Evolutionary conservation across 495 filamentous ascomycete genomes (phyloP).

Genomic region (Opeltia flavorubescens): DNA sequence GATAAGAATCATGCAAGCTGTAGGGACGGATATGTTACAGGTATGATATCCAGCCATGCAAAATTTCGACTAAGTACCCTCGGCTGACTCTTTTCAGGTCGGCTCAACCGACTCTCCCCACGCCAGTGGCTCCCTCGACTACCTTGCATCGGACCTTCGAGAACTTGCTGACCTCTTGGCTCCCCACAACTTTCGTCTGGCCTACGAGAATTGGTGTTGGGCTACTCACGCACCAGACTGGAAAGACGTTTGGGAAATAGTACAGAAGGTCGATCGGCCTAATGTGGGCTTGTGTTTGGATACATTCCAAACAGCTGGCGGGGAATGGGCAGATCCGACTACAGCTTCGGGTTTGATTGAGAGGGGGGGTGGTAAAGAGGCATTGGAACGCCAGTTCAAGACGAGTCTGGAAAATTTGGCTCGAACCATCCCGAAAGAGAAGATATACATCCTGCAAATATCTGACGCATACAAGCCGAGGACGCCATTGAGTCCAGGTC

Average conservation of each 20-base stretch:
- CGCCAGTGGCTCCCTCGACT: conserved; percentile 31
- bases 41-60: conserved; percentile 18
- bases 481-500: conserved; percentile 32
- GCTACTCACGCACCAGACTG: conserved; percentile 55
- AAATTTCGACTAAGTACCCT: background rate
- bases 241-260: conserved; percentile 54
- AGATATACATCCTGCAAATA: conserved; percentile 66
- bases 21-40: conserved; percentile 63
- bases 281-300: conserved; percentile 72
- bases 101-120: conserved; percentile 53
- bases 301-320: conserved; percentile 66
- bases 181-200: conserved; percentile 40
- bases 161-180: conserved; percentile 51
- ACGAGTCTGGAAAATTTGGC: conserved; percentile 40
- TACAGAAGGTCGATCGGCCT: conserved; percentile 39
- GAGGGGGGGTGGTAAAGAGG: conserved; percentile 15
- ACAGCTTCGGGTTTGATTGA: conserved; percentile 47
- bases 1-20: conserved; percentile 58
- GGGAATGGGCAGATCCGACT: conserved; percentile 66
- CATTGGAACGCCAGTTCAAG: conserved; percentile 36
- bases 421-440: conserved; percentile 45
- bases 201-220: conserved; percentile 85
- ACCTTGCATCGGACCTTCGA: conserved; percentile 45
- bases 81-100: conserved; percentile 28
- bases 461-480: conserved; percentile 59